phyloP scores from a whole-genome alignment of 495 filamentous ascomycete genomes.

The Trypethelium eluteriae region DNA sequence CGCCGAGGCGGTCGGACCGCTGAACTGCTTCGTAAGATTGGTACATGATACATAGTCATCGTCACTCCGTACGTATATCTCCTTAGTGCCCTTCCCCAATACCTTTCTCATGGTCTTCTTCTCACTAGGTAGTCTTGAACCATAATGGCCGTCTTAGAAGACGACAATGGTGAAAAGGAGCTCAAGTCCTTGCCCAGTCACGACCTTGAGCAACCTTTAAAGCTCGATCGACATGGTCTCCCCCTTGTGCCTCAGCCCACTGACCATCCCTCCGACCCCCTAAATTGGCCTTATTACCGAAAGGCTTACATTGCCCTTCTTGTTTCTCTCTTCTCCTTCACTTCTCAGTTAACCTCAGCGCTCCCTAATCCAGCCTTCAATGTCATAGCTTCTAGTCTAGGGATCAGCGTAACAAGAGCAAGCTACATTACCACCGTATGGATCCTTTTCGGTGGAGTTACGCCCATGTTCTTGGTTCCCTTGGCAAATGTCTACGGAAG shows the following conservation, averaged over 20 bases:
- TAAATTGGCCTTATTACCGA: conserved; percentile 13
- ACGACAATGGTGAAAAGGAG: background rate
- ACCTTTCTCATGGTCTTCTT: background rate
- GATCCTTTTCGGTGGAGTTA: conserved; percentile 14
- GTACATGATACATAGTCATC: no score
- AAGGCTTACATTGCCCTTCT: conserved; percentile 15
- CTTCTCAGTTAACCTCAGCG: conserved; percentile 12
- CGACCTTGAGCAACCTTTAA: background rate
- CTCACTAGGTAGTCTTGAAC: background rate
- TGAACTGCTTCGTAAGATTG: no score
- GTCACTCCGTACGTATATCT: no score
- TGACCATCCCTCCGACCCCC: conserved; percentile 14
- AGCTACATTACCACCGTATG: conserved; percentile 12
- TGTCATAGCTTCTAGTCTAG: conserved; percentile 11
- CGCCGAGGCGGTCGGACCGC: no score
- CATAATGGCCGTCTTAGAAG: background rate
- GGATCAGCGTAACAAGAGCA: conserved; percentile 12
- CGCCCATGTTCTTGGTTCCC: conserved; percentile 12
- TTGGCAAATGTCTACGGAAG: conserved; percentile 12
- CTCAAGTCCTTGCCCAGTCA: background rate
- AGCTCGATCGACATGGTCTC: conserved; percentile 12
- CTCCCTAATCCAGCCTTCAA: conserved; percentile 19
- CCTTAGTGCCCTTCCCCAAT: no score
- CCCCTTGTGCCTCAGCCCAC: conserved; percentile 18
- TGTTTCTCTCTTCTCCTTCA: conserved; percentile 14